Conservation (phyloP, 2,329 filamentous ascomycete species). For the Fusarium denticulatum region DNA sequence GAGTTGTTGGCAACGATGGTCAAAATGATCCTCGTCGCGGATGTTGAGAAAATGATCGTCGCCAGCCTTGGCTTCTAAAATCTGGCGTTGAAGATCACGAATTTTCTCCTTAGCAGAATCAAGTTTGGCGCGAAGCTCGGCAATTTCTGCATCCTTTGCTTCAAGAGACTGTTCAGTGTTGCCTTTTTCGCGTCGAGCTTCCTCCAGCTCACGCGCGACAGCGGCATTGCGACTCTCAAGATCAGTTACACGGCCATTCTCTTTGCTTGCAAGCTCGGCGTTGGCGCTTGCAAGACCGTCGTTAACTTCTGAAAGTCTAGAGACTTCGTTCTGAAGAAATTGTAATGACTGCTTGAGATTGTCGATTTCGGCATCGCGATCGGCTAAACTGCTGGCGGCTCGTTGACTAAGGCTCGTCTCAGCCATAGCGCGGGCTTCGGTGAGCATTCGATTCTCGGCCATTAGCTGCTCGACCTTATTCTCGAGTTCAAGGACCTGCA, state of each 20-base stretch:
- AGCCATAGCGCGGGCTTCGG: slow-evolving; percentile 75
- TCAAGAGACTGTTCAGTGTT: slow-evolving; percentile 73
- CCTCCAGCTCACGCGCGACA: slow-evolving; percentile 74
- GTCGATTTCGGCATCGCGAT: slow-evolving; percentile 89
- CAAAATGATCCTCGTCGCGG: slow-evolving; percentile 94
- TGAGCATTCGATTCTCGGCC: slow-evolving; percentile 83
- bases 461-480: slow-evolving; percentile 83
- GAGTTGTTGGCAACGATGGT: slow-evolving; percentile 90
- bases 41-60: slow-evolving; percentile 80
- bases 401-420: slow-evolving; percentile 74
- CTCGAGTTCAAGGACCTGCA: slow-evolving; percentile 95
- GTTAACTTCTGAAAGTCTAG: slow-evolving; percentile 83
- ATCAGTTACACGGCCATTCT: slow-evolving; percentile 74
- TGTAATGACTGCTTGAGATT: slow-evolving; percentile 81
- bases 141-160: slow-evolving; percentile 86
- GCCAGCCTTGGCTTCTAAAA: slow-evolving; percentile 66
- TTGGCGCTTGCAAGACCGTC: slow-evolving; percentile 82
- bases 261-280: slow-evolving; percentile 77
- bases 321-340: slow-evolving; percentile 83
- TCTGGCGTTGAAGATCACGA: slow-evolving; percentile 61
- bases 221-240: slow-evolving; percentile 75
- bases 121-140: slow-evolving; percentile 79
- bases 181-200: slow-evolving; percentile 70
- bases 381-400: slow-evolving; percentile 75
- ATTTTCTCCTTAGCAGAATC: slow-evolving; percentile 74